These are phyloP conservation scores for Leishmania tarentolae DNA, from an alignment of 208 protist species.

Conservation along the genomic window DNA sequence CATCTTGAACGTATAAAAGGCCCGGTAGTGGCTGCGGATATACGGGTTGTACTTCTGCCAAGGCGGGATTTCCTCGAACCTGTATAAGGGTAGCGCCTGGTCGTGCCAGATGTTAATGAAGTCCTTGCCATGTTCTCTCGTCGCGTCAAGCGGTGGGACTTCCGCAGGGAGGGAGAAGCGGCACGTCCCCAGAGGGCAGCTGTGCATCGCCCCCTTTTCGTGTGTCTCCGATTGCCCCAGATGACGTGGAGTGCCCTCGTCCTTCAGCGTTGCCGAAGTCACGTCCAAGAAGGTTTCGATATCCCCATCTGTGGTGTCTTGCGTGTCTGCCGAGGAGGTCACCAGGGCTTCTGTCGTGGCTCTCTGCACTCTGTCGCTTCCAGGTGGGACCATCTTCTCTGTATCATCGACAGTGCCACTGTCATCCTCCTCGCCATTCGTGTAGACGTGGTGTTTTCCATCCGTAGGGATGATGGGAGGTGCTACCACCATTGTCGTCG, in stretches of 20 bases:
- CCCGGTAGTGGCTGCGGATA: conserved; percentile 69
- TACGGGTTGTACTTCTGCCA: conserved; percentile 61
- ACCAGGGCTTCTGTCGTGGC: neutral
- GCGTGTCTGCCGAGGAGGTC: neutral
- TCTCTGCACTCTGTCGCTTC: neutral
- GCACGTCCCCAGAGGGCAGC: neutral
- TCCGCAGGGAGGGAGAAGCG: conserved; percentile 13
- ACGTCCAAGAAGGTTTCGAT: neutral
- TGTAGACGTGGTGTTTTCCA: conserved; percentile 42
- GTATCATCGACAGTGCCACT: neutral
- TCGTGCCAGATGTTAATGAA: conserved; percentile 9
- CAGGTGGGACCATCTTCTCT: neutral
- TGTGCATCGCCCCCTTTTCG: neutral
- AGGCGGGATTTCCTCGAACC: conserved; percentile 40
- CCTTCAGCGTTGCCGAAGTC: neutral
- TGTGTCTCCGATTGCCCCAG: neutral
- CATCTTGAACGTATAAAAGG: conserved; percentile 64
- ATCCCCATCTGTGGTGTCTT: neutral
- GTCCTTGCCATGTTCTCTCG: conserved; percentile 13
- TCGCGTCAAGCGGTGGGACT: conserved; percentile 21
- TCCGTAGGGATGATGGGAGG: conserved; percentile 40
- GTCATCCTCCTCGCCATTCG: conserved; percentile 22
- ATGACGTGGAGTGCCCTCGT: neutral
- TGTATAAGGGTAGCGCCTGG: conserved; percentile 48
- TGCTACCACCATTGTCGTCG: conserved; percentile 18